Conservation (phyloP, 73 alveolate genomes). For the Effrenium voratum region DNA sequence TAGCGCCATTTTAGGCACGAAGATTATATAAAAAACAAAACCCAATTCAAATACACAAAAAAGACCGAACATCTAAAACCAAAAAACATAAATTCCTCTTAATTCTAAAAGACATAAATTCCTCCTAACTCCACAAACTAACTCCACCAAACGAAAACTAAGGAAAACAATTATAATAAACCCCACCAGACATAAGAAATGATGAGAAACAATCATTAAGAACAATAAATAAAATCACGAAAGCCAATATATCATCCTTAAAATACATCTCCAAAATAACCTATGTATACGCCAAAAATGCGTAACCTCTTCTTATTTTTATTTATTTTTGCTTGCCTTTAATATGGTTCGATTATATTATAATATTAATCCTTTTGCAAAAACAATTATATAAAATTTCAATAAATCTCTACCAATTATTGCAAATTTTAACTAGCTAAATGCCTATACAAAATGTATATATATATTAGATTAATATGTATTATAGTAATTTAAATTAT, state of each 20-base stretch:
- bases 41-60: neutral
- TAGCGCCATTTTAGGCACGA: neutral
- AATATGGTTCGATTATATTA: too few species aligned
- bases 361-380: neutral
- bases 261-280: too few species aligned
- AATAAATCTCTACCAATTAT: too few species aligned
- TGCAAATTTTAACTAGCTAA: neutral
- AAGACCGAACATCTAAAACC: neutral
- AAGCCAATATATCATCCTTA: too few species aligned
- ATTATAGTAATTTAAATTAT: neutral
- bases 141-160: neutral
- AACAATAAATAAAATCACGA: too few species aligned
- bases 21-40: neutral
- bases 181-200: too few species aligned
- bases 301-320: too few species aligned
- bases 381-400: too few species aligned
- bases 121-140: neutral
- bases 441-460: neutral
- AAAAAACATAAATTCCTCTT: neutral
- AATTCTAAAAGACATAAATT: neutral
- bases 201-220: too few species aligned
- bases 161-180: neutral
- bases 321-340: too few species aligned
- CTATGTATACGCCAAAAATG: too few species aligned
- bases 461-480: too few species aligned